Conservation (phyloP, 805 yeast species). For the Lipomyces mesembrius region DNA sequence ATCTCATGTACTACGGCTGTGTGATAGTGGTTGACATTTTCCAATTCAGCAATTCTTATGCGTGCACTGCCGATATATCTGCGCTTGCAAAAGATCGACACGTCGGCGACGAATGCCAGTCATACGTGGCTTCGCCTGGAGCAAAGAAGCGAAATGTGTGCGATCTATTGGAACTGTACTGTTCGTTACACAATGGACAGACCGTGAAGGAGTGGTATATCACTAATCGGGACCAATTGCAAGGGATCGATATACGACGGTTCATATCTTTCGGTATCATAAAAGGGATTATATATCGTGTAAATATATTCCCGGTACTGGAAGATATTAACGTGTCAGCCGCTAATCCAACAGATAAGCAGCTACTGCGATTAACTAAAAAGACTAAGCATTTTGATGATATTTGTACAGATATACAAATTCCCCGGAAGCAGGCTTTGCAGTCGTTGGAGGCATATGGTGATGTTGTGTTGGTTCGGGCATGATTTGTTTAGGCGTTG, state of each 20-base stretch:
- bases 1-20: conserved; percentile 86
- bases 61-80: conserved; percentile 80
- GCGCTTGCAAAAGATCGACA: conserved; percentile 64
- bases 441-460: conserved; percentile 24
- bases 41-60: conserved; percentile 85
- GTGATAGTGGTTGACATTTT: conserved; percentile 82
- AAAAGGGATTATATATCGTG: conserved; percentile 79
- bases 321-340: conserved; percentile 31
- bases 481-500: conserved; percentile 7
- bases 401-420: conserved; percentile 69
- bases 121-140: conserved; percentile 57
- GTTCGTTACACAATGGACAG: conserved; percentile 77
- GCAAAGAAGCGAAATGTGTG: conserved; percentile 50
- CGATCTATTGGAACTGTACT: conserved; percentile 72
- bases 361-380: conserved; percentile 11
- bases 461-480: conserved; percentile 27
- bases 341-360: conserved; percentile 7
- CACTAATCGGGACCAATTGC: conserved; percentile 61
- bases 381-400: conserved; percentile 44
- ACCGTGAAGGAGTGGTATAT: conserved; percentile 81
- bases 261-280: conserved; percentile 86
- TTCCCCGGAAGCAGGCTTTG: conserved; percentile 24
- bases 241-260: conserved; percentile 77
- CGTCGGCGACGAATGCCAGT: conserved; percentile 82
- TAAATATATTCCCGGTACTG: conserved; percentile 73